Evolutionary conservation across 2,329 filamentous ascomycete genomes (phyloP), one percentile per base, ranked within the genome.

Genomic region (Furcasterigmium sp.): DNA sequence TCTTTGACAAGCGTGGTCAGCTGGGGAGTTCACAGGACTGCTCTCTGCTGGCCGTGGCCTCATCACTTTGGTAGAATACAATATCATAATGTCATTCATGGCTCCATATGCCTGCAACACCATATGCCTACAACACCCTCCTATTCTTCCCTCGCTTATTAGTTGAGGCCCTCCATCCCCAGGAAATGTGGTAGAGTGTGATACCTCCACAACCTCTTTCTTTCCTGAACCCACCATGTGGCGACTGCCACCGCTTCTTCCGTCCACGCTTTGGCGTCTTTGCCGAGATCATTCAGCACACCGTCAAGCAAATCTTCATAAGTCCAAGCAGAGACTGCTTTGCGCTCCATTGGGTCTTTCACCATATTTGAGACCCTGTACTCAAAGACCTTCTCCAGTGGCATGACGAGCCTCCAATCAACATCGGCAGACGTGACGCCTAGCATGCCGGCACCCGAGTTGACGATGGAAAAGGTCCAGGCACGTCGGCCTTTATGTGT

Each of bases 391-490:
- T 47, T 43, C 32, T 46, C 44, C n/a, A 52, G 46, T 7, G 52
- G 52, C 17, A 54, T 46, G 8, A 53, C 47, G 23, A 54, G 41
- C 35, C 48, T 39, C 45, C 48, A 54, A 4, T 41, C 26, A 21
- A 45, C 40, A 18, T 46, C 46, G 21, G 39, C 52, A 23, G 36
- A 49, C 19, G 52, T 53, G 17, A 53, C 44, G 11, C 45, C 47
- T 14, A 55, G 40, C 41, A 53, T 51, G 10, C 47, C 45, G 19
- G 46, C 50, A 18, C 53, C 53, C n/a, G 49, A 44, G 43, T 55
- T 55, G 48, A 86, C 55, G 76, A 80, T 18, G 74, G 78, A 43
- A 75, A 78, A 46, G 61, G 82, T 37, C 78, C 78, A 7, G 61
- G 51, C 50, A 14, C 46, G 62, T 4, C 62, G 59, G 7, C 59